A percentile compares a stretch with the other conserved stretches of the same genome.
Evolutionary conservation across 164 flowering plant species (phyloP).

Genomic region (Macadamia tetraphylla): DNA sequence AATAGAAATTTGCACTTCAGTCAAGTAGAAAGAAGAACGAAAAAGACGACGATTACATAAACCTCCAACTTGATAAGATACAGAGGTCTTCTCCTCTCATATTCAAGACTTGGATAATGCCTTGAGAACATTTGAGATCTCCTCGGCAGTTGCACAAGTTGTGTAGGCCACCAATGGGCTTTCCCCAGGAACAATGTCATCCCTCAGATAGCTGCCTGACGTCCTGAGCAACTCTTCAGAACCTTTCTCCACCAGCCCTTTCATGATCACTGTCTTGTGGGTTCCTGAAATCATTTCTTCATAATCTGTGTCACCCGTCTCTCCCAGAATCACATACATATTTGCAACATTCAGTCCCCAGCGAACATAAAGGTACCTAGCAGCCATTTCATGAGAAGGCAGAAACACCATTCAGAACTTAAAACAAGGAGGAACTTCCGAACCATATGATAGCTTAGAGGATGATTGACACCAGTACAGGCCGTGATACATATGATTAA

Average conservation of each 20-base stretch:
- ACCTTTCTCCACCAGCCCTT: constrained; percentile 57
- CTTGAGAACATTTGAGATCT: constrained; percentile 48
- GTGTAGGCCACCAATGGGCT: constrained; percentile 54
- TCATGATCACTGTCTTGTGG: constrained; percentile 77
- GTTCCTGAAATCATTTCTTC: constrained; percentile 83
- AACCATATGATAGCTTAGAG: constrained; percentile 1
- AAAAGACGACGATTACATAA: no score
- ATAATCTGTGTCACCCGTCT: constrained; percentile 83
- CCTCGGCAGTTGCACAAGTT: constrained; percentile 39
- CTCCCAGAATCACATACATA: constrained; percentile 84
- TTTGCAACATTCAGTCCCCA: constrained; percentile 88
- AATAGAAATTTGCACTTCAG: no score
- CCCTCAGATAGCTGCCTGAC: constrained; percentile 53
- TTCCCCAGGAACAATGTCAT: constrained; percentile 69
- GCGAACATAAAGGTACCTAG: constrained; percentile 87
- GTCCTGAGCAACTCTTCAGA: constrained; percentile 69
- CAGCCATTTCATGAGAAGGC: background rate
- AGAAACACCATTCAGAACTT: background rate
- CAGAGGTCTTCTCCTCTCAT: background rate
- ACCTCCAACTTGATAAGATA: background rate
- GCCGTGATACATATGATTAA: background rate
- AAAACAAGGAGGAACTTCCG: background rate
- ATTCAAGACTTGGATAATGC: constrained; percentile 28
- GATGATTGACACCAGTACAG: background rate
- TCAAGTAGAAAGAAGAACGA: no score